A percentile compares a stretch with the other conserved stretches of the same genome.
phyloP scores from a whole-genome alignment of 1,284 basidiomycete species.

The Mycosarcoma maydis region DNA sequence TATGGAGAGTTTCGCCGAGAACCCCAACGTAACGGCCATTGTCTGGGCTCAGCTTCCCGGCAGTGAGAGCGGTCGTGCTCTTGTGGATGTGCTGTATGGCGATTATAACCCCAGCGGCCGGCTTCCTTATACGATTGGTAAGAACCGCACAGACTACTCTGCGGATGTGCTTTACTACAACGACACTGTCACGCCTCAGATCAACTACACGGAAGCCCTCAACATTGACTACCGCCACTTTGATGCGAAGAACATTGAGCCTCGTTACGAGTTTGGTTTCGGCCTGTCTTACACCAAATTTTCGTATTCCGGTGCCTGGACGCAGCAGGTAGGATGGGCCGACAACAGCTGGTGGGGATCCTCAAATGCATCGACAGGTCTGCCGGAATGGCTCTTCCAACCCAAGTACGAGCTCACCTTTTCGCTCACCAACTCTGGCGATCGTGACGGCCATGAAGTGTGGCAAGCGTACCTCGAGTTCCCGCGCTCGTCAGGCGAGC shows the following conservation, averaged over 20 bases:
- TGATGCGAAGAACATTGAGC: slow-evolving; percentile 49
- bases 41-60: slow-evolving; percentile 55
- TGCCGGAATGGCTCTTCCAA: slow-evolving; percentile 58
- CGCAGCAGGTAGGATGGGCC: slow-evolving; percentile 32
- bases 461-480: slow-evolving; percentile 59
- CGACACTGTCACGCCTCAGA: slow-evolving; percentile 38
- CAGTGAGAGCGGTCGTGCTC: slow-evolving; percentile 51
- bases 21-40: slow-evolving; percentile 62
- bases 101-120: slow-evolving; percentile 56
- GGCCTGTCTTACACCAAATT: slow-evolving; percentile 62
- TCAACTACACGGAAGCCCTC: slow-evolving; percentile 59
- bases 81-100: slow-evolving; percentile 57
- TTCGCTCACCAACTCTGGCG: slow-evolving; percentile 52
- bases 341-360: slow-evolving; percentile 50
- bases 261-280: slow-evolving; percentile 55
- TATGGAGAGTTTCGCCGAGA: slow-evolving; percentile 53
- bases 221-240: slow-evolving; percentile 56
- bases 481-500: slow-evolving; percentile 50
- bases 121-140: slow-evolving; percentile 60
- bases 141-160: slow-evolving; percentile 48
- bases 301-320: slow-evolving; percentile 38
- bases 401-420: slow-evolving; percentile 48
- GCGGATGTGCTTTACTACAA: slow-evolving; percentile 54
- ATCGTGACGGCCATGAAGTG: slow-evolving; percentile 54
- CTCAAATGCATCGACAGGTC: slow-evolving; percentile 24